Base-by-base conservation (phyloP, 345 rosid genomes). In the Lepidium aucheri region DNA sequence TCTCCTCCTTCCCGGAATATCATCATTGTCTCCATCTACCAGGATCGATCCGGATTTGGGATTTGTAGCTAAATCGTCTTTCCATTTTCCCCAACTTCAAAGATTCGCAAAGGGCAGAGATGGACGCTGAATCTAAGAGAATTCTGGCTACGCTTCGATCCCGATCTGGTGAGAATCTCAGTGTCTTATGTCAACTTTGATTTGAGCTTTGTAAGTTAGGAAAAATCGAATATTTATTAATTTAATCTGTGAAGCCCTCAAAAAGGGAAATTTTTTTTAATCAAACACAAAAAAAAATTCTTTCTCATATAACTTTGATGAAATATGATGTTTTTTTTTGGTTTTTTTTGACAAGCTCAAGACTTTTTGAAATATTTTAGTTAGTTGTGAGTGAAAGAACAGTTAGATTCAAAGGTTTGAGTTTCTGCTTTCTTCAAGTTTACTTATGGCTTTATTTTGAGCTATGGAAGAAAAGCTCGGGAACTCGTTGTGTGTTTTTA, bases 71-170 rank as follows among this genome's bases (percentile, higher is more conserved):
- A 20, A 51, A 5, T 13, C 47, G 1, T 57, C 47, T 43, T 36
- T 55, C 30, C 11, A 36, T 18, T 54, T 6, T 3, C 49, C 35
- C 28, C 30, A 49, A 28, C 32, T 28, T 28, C 32, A 28, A 28
- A 28, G 50, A 68, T 30, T 68, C 58, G 3, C 26, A 7, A 55
- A 12, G 4, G 40, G 6, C 20, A 46, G 83, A 62, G 56, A 93
- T 93, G 98, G 98, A 93, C 61, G 85, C 91, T 75, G 95, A 92
- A 69, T 87, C 93, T 53, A 90, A 74, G 80, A 80, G 91, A 67
- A 84, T 83, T 75, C 86, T 86, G 47, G 78, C 97, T 2, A 79
- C 86, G 73, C 87, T 93, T 63, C 96, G 85, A 70, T 86, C 94
- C 69, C 89, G 94, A 90, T 81, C 97, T 59, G 97, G 98, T 93